Base-by-base conservation (phyloP, 2,329 filamentous ascomycete species). In the Pseudogymnoascus sp. region DNA sequence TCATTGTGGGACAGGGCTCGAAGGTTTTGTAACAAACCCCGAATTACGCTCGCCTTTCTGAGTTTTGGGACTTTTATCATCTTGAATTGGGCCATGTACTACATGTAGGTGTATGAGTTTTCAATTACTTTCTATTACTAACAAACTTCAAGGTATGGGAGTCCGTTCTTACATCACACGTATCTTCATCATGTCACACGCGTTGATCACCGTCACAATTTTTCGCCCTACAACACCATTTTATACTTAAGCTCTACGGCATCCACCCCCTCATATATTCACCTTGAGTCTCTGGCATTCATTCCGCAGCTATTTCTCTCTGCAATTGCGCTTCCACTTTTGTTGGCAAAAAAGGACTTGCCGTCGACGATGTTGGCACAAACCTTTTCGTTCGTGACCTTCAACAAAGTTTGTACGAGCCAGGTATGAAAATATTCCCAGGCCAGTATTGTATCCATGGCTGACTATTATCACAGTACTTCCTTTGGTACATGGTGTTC, bases 401-500 rank as follows among this genome's bases (percentile, higher is more conserved):
- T 97, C 70, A 99, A 99, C 78, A 99, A 99, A 79, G 95, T 99
- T 66, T 97, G 93, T 82, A 99, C 95, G 2, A 96, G 92, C 72
- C 93, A 97, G 83, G 91, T 95, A 83, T 67, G 82, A 19, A 57
- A 21, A 11, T 3, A 31, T 7, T 4, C 33, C 17, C 8, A 15
- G 28, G 19, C 38, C 15, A 8, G 17, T 19, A 44, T 61, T 60
- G 23, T 33, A 31, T 28, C n/a, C 35, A 50, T 33, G 13, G 21
- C 26, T 57, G 23, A 44, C 15, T 19, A 38, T 61, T 6, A 6
- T 31, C 10, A 33, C 61, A 96, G 91, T 99, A 99, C 75, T 99
- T 99, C 75, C 83, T 99, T 60, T 99, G 95, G 95, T 97, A 99
- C 76, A 87, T 97, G 76, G 85, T 97, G 68, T 90, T 99, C 69